Evolutionary conservation across 371 early-diverging fungal species (phyloP), one percentile per base, ranked within the genome.

Genomic region (Actinomortierella wolfii): DNA sequence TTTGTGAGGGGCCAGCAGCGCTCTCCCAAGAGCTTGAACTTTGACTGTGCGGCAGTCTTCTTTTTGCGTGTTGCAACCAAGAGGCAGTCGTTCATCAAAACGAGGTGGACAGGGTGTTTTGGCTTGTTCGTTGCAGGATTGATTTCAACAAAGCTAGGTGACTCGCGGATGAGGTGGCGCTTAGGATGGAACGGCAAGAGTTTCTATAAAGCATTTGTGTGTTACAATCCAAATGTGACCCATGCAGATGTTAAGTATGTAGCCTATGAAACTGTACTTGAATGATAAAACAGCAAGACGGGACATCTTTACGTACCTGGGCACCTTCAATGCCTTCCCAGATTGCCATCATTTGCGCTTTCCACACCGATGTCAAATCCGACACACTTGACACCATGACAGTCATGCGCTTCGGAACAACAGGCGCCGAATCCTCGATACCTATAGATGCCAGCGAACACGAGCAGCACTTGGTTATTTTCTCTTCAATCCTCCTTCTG

Each of bases 271-370:
- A 18, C 26, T 14, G 15, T 41, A 18, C 52, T 2, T 13, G 23
- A 21, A 18, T 23, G 18, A 54, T 17, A n/a, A n/a, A n/a, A n/a
- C n/a, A n/a, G n/a, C n/a, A n/a, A n/a, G n/a, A n/a, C n/a, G n/a
- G n/a, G n/a, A n/a, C n/a, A 2, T 25, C 2, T 2, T 28, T 34
- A 17, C 57, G 39, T 75, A 86, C 89, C 83, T 89, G 89, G 14
- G 92, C 83, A 43, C 92, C 92, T 67, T 92, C 94, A 20, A 92
- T 86, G 18, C 83, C 86, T 28, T 89, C 89, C 85, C 92, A 93
- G 20, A 93, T 59, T 0, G 81, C 82, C 68, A 81, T 77, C 61
- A 93, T 85, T 59, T 85, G 90, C 15, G 83, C 85, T 54, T 82
- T 79, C 59, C 83, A 82, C 28, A 84, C 79, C n/a, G 82, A 82